Base-by-base conservation (phyloP, 1,284 basidiomycete species). In the Cystobasidium sp. region DNA sequence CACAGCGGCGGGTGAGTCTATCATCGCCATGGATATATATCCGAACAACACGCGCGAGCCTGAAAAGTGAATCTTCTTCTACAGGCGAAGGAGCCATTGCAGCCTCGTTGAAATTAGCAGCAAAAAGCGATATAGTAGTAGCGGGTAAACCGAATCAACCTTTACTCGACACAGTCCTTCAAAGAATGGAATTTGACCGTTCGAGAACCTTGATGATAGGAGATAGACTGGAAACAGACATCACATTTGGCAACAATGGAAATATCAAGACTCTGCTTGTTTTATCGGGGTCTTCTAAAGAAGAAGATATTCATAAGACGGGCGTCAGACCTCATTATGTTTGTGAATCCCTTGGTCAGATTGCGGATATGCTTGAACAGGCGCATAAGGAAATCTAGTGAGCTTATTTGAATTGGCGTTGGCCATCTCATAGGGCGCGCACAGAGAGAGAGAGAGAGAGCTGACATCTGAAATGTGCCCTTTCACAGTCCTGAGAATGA, bases 91-190 rank as follows among this genome's bases (percentile, higher is more conserved):
- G 97, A 1, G 84, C 91, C 2, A 86, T 97, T 77, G 92, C 90
- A 62, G 89, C 92, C 0, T 91, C 94, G 1, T 85, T 99, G 66
- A 86, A 89, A 31, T 92, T 86, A 78, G 89, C 93, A 0, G 84
- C 92, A 31, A 88, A 83, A 79, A 69, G 89, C 46, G 85, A 84
- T 73, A 87, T 79, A 0, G 84, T 91, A 0, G 87, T 89, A 70
- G 91, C 95, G 61, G 96, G 96, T 20, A 99, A 99, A 83, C 97
- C 96, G 14, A 88, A 92, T 77, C 88, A 87, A 80, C 91, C 90
- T 41, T 96, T 99, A 92, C 85, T 99, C 77, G 94, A 98, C 81
- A 94, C 93, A 81, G 95, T 99, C 82, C 89, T 90, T 78, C 91
- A 93, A 78, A 94, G 92, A 83, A 89, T 94, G 78, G 81, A 91